These are phyloP conservation scores for Ogataea wickerhamii DNA, from an alignment of 805 yeast species.

Conservation along the genomic window DNA sequence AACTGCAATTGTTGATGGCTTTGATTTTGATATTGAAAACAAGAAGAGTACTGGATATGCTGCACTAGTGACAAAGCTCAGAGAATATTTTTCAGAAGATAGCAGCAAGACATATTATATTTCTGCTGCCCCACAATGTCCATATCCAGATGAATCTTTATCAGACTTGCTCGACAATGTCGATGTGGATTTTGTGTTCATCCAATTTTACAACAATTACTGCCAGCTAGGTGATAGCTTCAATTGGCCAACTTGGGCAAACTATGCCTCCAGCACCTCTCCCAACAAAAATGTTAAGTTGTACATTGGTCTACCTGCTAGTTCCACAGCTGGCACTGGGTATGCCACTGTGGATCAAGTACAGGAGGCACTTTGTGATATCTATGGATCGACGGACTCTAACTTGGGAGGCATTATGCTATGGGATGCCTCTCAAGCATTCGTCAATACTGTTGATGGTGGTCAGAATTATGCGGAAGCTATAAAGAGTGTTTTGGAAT, in stretches of 20 bases:
- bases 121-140: conserved; percentile 93
- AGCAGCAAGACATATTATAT: conserved; percentile 59
- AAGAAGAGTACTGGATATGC: conserved; percentile 61
- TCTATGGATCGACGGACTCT: conserved; percentile 22
- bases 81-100: conserved; percentile 36
- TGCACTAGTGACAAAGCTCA: conserved; percentile 50
- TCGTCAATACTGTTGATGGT: conserved; percentile 42
- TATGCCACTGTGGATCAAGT: conserved; percentile 45
- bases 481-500: conserved; percentile 23
- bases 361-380: conserved; percentile 23
- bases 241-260: conserved; percentile 68
- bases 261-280: conserved; percentile 53
- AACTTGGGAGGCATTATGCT: conserved; percentile 72
- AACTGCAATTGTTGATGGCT: conserved; percentile 76
- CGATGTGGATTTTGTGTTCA: conserved; percentile 72
- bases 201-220: conserved; percentile 87
- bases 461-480: conserved; percentile 35
- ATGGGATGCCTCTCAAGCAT: conserved; percentile 80
- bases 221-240: conserved; percentile 53
- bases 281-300: conserved; percentile 69
- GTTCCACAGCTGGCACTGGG: conserved; percentile 54
- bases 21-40: conserved; percentile 71
- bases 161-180: conserved; percentile 45
- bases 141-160: conserved; percentile 67
- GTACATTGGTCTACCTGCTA: conserved; percentile 69